Base-by-base conservation (phyloP, 78 protist genomes). In the Tieghemostelium lacteum region DNA sequence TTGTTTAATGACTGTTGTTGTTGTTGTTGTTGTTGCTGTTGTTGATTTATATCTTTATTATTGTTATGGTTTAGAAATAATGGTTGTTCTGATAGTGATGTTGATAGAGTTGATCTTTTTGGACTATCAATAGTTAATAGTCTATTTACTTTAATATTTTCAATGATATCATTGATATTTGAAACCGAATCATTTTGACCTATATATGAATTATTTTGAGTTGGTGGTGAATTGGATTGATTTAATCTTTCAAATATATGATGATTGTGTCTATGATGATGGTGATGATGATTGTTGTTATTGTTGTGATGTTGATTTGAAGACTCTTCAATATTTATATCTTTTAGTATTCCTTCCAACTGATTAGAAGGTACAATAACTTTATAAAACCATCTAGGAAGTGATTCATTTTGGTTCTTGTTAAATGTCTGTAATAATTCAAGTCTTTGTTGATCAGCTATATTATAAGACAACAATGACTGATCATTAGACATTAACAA, bases 371-470 rank as follows among this genome's bases (percentile, higher is more conserved):
- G 88, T 36, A 80, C 75, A 57, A 80, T 80, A 1, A 72, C 65
- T 57, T 80, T 80, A 67, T 80, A 80, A 40, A 58, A 80, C 88
- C 88, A 80, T 24, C 88, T 29, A 33, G 75, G 88, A 42, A n/a
- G 24, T 24, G 54, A 6, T 12, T 49, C 22, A 57, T n/a, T 22
- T 31, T 6, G 64, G 45, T 29, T 20, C 3, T 6, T 14, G 3
- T 20, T 37, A 63, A 42, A 31, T 8, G 45, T 29, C 40, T 70
- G 88, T 36, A 67, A 6, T 40, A 80, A 57, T 0, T 80, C 67
- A 26, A 80, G 57, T 4, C 29, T 14, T 19, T 36, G n/a, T 17
- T 37, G 33, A 57, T 39, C n/a, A 0, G 2, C 5, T 26, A 80
- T 28, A 67, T 69, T 67, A 67, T 80, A 80, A 26, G 70, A 49